Evolutionary conservation across 352 stramenopile species (phyloP), one percentile per base, ranked within the genome.

Genomic region (Saprolegnia parasitica): DNA sequence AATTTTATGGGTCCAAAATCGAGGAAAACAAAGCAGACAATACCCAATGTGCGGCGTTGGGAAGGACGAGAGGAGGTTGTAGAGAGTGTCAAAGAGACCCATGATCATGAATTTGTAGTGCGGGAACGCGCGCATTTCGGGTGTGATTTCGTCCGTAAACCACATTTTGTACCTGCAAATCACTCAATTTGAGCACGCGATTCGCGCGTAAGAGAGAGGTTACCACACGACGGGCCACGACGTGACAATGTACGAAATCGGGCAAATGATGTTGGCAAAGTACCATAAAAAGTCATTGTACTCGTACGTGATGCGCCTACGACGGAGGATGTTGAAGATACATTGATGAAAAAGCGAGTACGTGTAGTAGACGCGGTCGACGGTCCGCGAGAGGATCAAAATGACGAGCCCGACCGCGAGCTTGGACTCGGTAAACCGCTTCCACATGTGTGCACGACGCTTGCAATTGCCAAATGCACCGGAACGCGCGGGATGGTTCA

Each of bases 71-170:
- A 74, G 52, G 9, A 76, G 42, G 55, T 76, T 76, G 61, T 72
- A 76, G 16, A 71, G n/a, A 11, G 71, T 76, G 68, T 76, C 71
- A n/a, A 76, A 71, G 40, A 71, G 47, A 20, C 66, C 71, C 67
- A 76, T 72, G 66, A 74, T 68, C 18, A 60, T 56, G 57, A 76
- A 71, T 61, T 76, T 76, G 54, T 68, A 71, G 39, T 74, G 46
- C 15, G 67, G 67, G 40, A 71, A 74, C 35, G 58, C 55, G 20
- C 29, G 54, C 67, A 73, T 76, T 39, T 71, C 71, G 16, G 60
- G 49, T 0, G 71, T 73, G 58, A 74, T 74, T 47, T 71, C 46
- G 9, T 74, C 60, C 40, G 40, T 26, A 24, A 68, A 24, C 0
- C 16, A 61, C 42, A 57, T 60, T 8, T 60, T 60, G 32, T 60